phyloP scores from a whole-genome alignment of 169 alveolate species.

The Plasmodium relictum region DNA sequence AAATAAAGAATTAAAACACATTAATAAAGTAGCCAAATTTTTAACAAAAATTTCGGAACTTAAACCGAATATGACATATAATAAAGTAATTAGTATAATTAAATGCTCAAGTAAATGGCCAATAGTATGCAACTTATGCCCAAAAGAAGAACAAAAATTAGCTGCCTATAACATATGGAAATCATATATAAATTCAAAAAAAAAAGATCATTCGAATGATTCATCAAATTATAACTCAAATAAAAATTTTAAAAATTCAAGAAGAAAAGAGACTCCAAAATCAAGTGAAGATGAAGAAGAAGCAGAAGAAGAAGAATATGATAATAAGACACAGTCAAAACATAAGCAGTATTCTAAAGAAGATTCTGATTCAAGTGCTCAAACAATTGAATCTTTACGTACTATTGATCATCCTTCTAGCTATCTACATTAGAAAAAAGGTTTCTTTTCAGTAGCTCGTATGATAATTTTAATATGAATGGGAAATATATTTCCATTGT shows the following conservation, averaged over 20 bases:
- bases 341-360: conserved; percentile 50
- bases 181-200: conserved; percentile 30
- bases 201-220: conserved; percentile 32
- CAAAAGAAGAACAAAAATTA: conserved; percentile 67
- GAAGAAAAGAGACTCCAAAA: conserved; percentile 20
- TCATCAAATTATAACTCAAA: conserved; percentile 43
- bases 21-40: conserved; percentile 73
- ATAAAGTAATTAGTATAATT: conserved; percentile 59
- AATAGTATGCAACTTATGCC: conserved; percentile 49
- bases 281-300: conserved; percentile 42
- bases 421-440: conserved; percentile 2
- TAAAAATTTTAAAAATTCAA: conserved; percentile 33
- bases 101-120: conserved; percentile 72
- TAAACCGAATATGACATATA: conserved; percentile 53
- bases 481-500: conserved; percentile 2
- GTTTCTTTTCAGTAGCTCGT: not conserved
- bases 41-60: conserved; percentile 56
- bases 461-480: not conserved
- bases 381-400: conserved; percentile 71
- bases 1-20: conserved; percentile 38
- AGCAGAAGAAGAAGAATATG: conserved; percentile 20
- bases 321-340: conserved; percentile 15
- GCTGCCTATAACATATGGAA: conserved; percentile 72
- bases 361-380: conserved; percentile 69
- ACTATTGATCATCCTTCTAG: conserved; percentile 53